phyloP scores from a whole-genome alignment of 1,284 basidiomycete genomes.

The Spongiforma sp. region DNA sequence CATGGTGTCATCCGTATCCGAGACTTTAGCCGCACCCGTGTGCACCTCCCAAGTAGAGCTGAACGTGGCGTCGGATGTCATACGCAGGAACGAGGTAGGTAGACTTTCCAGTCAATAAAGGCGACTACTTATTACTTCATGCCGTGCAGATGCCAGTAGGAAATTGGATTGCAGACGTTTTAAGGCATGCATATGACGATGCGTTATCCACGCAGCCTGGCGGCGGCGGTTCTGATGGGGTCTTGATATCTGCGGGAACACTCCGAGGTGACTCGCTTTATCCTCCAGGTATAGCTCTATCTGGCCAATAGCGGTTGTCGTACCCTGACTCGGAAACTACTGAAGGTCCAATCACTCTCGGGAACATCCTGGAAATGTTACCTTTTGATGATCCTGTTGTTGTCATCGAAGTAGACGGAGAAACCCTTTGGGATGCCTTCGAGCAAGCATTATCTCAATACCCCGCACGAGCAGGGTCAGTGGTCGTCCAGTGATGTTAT shows the following conservation, averaged over 20 bases:
- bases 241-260: slow-evolving; percentile 86
- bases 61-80: slow-evolving; percentile 77
- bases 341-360: slow-evolving; percentile 76
- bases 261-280: slow-evolving; percentile 88
- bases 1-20: slow-evolving; percentile 74
- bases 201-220: slow-evolving; percentile 63
- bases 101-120: background rate
- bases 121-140: background rate
- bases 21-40: slow-evolving; percentile 73
- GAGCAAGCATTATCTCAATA: slow-evolving; percentile 80
- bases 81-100: slow-evolving; percentile 72
- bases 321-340: slow-evolving; percentile 5
- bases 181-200: slow-evolving; percentile 88
- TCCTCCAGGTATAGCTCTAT: slow-evolving; percentile 65
- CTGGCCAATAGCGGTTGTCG: background rate
- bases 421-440: slow-evolving; percentile 81
- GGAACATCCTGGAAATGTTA: slow-evolving; percentile 86
- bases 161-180: slow-evolving; percentile 92
- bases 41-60: slow-evolving; percentile 74
- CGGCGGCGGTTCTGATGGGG: slow-evolving; percentile 76
- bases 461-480: slow-evolving; percentile 91
- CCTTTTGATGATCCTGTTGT: slow-evolving; percentile 91
- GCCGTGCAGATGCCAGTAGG: slow-evolving; percentile 69
- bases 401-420: slow-evolving; percentile 83
- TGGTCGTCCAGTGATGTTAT: background rate